These are phyloP conservation scores for Cyclotella kingstonii DNA, from an alignment of 108 stramenopile species.

Conservation along the genomic window DNA sequence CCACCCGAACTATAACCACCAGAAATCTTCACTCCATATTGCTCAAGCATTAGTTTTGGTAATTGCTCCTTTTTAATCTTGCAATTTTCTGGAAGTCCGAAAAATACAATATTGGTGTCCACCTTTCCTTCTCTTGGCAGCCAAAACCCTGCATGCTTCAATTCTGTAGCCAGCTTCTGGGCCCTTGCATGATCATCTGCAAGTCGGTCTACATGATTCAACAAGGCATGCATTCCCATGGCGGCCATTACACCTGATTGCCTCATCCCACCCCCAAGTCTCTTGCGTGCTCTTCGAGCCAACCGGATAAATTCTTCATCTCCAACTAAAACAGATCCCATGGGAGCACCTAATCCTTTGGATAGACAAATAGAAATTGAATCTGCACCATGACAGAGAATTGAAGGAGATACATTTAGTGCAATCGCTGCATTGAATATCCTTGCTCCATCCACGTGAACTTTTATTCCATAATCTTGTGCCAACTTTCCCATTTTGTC, in stretches of 20 bases:
- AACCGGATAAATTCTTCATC: conserved; percentile 66
- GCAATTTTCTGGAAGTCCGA: conserved; percentile 61
- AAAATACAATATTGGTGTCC: conserved; percentile 85
- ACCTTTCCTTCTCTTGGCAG: conserved; percentile 59
- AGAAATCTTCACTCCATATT: conserved; percentile 61
- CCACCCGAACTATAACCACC: conserved; percentile 76
- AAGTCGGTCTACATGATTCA: conserved; percentile 81
- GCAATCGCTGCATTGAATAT: conserved; percentile 92
- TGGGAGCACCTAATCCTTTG: conserved; percentile 95
- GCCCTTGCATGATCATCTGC: conserved; percentile 81
- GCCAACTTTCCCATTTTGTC: conserved; percentile 71
- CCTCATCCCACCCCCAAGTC: conserved; percentile 96
- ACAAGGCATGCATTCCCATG: conserved; percentile 86
- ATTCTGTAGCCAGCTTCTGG: conserved; percentile 51
- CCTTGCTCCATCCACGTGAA: conserved; percentile 94
- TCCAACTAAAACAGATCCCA: conserved; percentile 92
- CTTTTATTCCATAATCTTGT: conserved; percentile 42
- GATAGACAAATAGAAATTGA: conserved; percentile 93
- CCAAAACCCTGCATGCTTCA: conserved; percentile 58
- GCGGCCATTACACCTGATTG: conserved; percentile 92
- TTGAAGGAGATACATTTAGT: conserved; percentile 42
- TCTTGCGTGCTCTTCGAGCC: conserved; percentile 90
- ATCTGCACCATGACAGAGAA: conserved; percentile 70
- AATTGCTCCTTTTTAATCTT: conserved; percentile 55
- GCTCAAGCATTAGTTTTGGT: conserved; percentile 22